A percentile compares a stretch with the other conserved stretches of the same genome.
phyloP scores from a whole-genome alignment of 2,329 filamentous ascomycete species.

The Atkinsonella texensis region DNA sequence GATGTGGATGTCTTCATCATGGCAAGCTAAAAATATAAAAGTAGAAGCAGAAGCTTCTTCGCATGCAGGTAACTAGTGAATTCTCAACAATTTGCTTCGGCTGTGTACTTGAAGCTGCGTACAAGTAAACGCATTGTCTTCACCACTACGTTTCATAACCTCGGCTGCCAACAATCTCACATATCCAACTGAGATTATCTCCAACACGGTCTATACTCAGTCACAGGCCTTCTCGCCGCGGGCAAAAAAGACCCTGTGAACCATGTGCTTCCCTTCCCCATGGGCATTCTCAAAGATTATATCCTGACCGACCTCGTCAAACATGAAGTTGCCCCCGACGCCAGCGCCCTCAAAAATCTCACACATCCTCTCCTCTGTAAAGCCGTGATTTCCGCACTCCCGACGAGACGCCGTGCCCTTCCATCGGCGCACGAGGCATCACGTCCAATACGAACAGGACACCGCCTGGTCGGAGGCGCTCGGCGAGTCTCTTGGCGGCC shows the following conservation, averaged over 20 bases:
- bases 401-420: constrained; percentile 16
- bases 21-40: too few relatives aligned
- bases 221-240: constrained; percentile 11
- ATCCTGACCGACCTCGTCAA: constrained; percentile 40
- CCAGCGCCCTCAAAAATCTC: constrained; percentile 54
- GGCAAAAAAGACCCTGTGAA: constrained; percentile 26
- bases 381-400: constrained; percentile 57
- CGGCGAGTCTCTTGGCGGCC: constrained; percentile 44
- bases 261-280: constrained; percentile 22
- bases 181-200: too few relatives aligned
- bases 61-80: too few relatives aligned
- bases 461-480: constrained; percentile 53
- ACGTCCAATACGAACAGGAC: constrained; percentile 59
- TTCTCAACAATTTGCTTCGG: too few relatives aligned
- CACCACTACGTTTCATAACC: too few relatives aligned
- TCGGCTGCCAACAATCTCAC: too few relatives aligned
- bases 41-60: too few relatives aligned
- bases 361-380: constrained; percentile 46
- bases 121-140: too few relatives aligned
- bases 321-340: constrained; percentile 41
- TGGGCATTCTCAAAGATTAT: constrained; percentile 27
- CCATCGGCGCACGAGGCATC: constrained; percentile 35
- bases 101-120: too few relatives aligned
- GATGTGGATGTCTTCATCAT: too few relatives aligned
- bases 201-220: background rate